Conservation (phyloP, 495 filamentous ascomycete species). For the Rostrohypoxylon terebratum region DNA sequence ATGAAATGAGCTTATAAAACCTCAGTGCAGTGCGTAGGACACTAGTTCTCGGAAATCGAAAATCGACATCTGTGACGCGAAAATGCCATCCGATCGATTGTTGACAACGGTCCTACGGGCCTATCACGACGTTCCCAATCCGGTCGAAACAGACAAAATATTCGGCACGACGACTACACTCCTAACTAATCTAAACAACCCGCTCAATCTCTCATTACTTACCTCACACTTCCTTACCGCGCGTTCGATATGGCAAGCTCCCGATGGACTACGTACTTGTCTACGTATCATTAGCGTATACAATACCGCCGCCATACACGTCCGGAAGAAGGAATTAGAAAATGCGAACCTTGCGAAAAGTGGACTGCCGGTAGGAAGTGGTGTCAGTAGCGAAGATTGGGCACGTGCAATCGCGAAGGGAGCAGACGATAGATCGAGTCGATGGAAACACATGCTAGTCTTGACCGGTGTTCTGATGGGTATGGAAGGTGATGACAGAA, state of each 20-base stretch:
- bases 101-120: constrained; percentile 62
- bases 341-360: constrained; percentile 59
- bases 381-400: constrained; percentile 78
- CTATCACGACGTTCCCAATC: constrained; percentile 63
- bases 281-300: constrained; percentile 86
- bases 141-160: constrained; percentile 65
- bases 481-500: constrained; percentile 75
- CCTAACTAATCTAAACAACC: constrained; percentile 85
- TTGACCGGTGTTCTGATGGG: constrained; percentile 86
- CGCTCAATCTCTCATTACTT: constrained; percentile 88
- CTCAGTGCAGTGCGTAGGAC: not conserved
- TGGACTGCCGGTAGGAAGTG: constrained; percentile 58
- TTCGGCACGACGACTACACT: constrained; percentile 84
- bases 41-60: not conserved
- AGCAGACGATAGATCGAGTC: constrained; percentile 81
- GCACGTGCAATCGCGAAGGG: constrained; percentile 83
- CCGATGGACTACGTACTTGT: constrained; percentile 76
- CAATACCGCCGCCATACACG: constrained; percentile 80
- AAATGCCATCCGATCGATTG: constrained; percentile 64
- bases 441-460: constrained; percentile 89
- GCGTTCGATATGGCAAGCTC: constrained; percentile 85
- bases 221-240: constrained; percentile 89
- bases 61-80: constrained; percentile 6
- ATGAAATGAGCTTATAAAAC: not conserved
- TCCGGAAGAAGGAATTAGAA: constrained; percentile 67